Percentiles rank a stretch among this genome's conserved stretches.
Evolutionary conservation across 371 early-diverging fungal genomes (phyloP).

Genomic region (Circinella minor): DNA sequence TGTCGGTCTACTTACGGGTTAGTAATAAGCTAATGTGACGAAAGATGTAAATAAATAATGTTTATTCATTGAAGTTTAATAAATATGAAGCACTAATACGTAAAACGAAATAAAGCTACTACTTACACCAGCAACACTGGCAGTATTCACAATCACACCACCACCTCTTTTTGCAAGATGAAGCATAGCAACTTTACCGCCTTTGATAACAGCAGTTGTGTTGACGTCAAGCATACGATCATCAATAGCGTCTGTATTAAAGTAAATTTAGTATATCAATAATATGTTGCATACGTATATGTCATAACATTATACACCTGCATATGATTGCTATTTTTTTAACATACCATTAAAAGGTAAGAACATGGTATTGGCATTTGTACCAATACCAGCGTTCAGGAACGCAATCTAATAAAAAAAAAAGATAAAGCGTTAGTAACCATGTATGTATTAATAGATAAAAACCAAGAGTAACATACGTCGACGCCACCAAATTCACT

Average conservation of each 20-base stretch:
- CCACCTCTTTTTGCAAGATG: conserved; percentile 45
- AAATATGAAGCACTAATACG: not conserved
- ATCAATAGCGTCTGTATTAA: conserved; percentile 24
- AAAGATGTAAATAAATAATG: too few species aligned
- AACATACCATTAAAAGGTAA: conserved; percentile 27
- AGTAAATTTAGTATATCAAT: not conserved
- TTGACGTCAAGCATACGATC: conserved; percentile 69
- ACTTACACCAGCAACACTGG: conserved; percentile 36
- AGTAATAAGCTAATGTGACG: not conserved
- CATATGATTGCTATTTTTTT: not conserved
- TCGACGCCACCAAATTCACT: conserved; percentile 54
- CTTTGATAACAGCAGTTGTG: conserved; percentile 66
- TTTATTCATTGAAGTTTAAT: not conserved
- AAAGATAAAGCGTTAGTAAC: not conserved
- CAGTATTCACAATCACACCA: conserved; percentile 52
- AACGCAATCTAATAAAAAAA: conserved; percentile 18
- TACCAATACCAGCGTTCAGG: conserved; percentile 35
- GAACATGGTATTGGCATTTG: conserved; percentile 33
- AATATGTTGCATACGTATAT: conserved; percentile 19
- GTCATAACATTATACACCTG: too few species aligned
- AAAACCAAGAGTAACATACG: not conserved
- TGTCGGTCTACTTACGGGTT: not conserved
- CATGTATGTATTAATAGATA: too few species aligned
- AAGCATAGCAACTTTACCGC: conserved; percentile 42
- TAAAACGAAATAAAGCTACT: not conserved